phyloP scores from a whole-genome alignment of 352 stramenopile species.

The Phytopythium chamaehyphon region DNA sequence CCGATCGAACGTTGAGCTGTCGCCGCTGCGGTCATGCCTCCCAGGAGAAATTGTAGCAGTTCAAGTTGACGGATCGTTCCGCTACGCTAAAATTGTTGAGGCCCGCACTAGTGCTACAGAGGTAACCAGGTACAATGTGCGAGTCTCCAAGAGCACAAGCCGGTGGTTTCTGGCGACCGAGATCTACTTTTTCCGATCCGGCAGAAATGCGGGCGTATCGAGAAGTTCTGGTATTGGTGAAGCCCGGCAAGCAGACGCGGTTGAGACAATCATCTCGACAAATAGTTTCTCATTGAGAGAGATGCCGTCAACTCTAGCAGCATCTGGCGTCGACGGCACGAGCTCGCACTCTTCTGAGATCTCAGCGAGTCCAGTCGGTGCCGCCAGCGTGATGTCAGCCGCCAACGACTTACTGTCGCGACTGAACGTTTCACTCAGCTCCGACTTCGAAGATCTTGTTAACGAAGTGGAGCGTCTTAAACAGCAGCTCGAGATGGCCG shows the following conservation, averaged over 20 bases:
- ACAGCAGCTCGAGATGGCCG: constrained; percentile 51
- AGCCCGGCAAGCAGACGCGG: not conserved
- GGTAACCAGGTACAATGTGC: constrained; percentile 60
- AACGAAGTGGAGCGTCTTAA: constrained; percentile 61
- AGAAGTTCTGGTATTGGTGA: not conserved
- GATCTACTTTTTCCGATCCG: constrained; percentile 71
- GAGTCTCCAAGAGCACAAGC: constrained; percentile 33
- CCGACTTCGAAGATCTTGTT: constrained; percentile 60
- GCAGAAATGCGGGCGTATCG: constrained; percentile 21
- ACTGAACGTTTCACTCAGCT: constrained; percentile 67
- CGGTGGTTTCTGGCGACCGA: constrained; percentile 49
- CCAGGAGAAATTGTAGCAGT: constrained; percentile 68
- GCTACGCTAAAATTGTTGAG: constrained; percentile 61
- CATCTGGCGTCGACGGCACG: too few relatives aligned
- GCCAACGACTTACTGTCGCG: constrained; percentile 73
- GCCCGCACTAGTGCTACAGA: constrained; percentile 28
- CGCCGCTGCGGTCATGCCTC: constrained; percentile 62
- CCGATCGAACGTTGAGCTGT: constrained; percentile 39
- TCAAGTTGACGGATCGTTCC: constrained; percentile 35
- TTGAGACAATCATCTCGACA: too few relatives aligned
- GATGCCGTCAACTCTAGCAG: too few relatives aligned
- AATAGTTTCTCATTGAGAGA: too few relatives aligned
- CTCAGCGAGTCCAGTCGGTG: constrained; percentile 4
- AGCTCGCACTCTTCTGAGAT: too few relatives aligned
- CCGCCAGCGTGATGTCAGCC: constrained; percentile 59